Evolutionary conservation across 106 monocot genomes (phyloP), one percentile per base, ranked within the genome.

Genomic region (Phalaenopsis equestris): DNA sequence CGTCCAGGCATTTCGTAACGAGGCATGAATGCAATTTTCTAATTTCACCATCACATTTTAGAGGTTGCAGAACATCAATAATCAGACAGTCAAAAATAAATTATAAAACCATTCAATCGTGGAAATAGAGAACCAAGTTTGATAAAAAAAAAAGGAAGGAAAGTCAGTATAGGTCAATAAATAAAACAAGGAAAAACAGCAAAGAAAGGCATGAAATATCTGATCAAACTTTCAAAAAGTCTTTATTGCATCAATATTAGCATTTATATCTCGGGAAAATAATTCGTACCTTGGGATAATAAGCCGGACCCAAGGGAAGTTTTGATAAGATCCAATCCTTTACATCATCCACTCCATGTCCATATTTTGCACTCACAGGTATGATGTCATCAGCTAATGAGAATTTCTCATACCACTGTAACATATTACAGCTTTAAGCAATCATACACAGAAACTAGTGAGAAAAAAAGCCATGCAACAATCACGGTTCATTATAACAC

Each of bases 311-410:
- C 52, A 89, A 78, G 0, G 98, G 94, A 43, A 99, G 83, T 85
- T 99, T 99, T 55, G 94, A 92, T 16, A 99, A 68, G 75, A 99
- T 91, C 98, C 98, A 99, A 23, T 95, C 89, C 78, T 88, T 92
- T 76, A 99, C 84, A 90, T 99, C 94, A 82, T 95, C 89, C 19
- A 94, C 89, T 78, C 94, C 98, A 12, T 91, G 89, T 30, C 91
- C 94, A 86, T 88, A 99, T 83, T 94, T 99, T 45, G 98, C 94
- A 89, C 98, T 99, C 67, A 99, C 80, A 77, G 98, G 98, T 89
- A 99, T 99, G 73, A 99, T 92, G 41, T 99, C 98, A 79, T 99
- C 98, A 79, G 87, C 94, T 78, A 87, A 81, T 11, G 89, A 87
- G 81, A 90, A 90, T 80, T 95, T 99, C 82, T 99, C 85, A 79